Percentiles rank a stretch among this genome's conserved stretches.
phyloP scores from a whole-genome alignment of 805 yeast genomes.

The Spathaspora sp. region DNA sequence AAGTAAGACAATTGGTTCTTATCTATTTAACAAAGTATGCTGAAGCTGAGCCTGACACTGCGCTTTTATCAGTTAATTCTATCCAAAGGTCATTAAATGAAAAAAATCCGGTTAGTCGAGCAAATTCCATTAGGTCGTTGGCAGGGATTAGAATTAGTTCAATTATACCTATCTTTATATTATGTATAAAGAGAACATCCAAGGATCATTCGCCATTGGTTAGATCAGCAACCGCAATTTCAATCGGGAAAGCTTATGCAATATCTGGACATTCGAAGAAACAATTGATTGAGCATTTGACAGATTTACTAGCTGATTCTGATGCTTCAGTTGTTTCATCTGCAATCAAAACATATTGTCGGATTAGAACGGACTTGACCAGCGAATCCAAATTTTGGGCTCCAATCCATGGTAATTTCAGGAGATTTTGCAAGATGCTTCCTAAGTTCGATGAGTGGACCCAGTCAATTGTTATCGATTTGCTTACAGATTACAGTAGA shows the following conservation, averaged over 20 bases:
- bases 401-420: constrained; percentile 67
- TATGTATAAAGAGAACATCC: constrained; percentile 66
- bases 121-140: constrained; percentile 73
- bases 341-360: constrained; percentile 55
- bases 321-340: constrained; percentile 67
- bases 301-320: constrained; percentile 57
- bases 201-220: constrained; percentile 76
- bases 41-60: constrained; percentile 82
- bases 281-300: constrained; percentile 49
- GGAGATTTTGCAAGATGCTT: constrained; percentile 49
- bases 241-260: constrained; percentile 56
- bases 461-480: constrained; percentile 54
- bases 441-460: constrained; percentile 69
- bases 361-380: constrained; percentile 40
- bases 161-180: constrained; percentile 70
- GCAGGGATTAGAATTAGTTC: constrained; percentile 82
- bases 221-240: constrained; percentile 73
- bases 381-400: constrained; percentile 44
- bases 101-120: constrained; percentile 61
- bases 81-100: constrained; percentile 81
- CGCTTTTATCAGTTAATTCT: constrained; percentile 84
- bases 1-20: constrained; percentile 72
- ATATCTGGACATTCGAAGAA: constrained; percentile 38
- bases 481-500: constrained; percentile 66
- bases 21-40: constrained; percentile 73